phyloP scores from a whole-genome alignment of 164 flowering plant species.

The Brasenia schreberi region DNA sequence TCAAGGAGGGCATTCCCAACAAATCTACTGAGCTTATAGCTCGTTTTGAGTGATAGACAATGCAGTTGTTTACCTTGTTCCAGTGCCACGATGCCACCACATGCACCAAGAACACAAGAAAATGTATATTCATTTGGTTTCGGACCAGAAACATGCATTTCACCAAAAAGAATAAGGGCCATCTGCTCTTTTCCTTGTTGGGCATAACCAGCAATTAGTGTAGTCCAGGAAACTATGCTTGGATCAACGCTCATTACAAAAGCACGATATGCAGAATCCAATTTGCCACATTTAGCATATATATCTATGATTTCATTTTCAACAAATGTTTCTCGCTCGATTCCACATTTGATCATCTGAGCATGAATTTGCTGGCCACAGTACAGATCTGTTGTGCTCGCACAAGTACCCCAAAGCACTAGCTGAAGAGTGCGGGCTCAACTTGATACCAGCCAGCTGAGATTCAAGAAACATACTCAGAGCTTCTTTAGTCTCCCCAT shows the following conservation, averaged over 20 bases:
- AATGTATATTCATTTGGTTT: slow-evolving; percentile 27
- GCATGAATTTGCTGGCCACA: slow-evolving; percentile 27
- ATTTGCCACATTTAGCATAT: slow-evolving; percentile 25
- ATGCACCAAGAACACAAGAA: slow-evolving; percentile 27
- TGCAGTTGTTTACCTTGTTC: slow-evolving; percentile 29
- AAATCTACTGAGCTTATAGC: slow-evolving; percentile 11
- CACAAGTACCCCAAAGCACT: slow-evolving; percentile 30
- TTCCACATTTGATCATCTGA: slow-evolving; percentile 19
- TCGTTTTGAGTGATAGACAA: slow-evolving; percentile 15
- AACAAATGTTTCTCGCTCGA: slow-evolving; percentile 20
- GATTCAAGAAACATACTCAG: slow-evolving; percentile 19
- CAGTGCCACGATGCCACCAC: slow-evolving; percentile 9
- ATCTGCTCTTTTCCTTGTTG: slow-evolving; percentile 17
- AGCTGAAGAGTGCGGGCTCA: slow-evolving; percentile 20
- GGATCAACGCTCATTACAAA: slow-evolving; percentile 18
- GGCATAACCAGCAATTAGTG: slow-evolving; percentile 28
- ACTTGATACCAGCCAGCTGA: slow-evolving; percentile 13
- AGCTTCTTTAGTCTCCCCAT: slow-evolving; percentile 22
- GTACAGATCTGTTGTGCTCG: slow-evolving; percentile 12
- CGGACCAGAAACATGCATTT: slow-evolving; percentile 17
- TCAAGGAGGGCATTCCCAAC: slow-evolving; percentile 28
- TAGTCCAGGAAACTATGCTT: slow-evolving; percentile 26
- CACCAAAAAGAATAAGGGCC: slow-evolving; percentile 22
- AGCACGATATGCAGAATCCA: slow-evolving; percentile 15
- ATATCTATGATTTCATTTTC: slow-evolving; percentile 22